Percentiles rank a stretch among this genome's conserved stretches.
Conservation (phyloP, 352 stramenopile genomes). For the Pythium apleroticum region DNA sequence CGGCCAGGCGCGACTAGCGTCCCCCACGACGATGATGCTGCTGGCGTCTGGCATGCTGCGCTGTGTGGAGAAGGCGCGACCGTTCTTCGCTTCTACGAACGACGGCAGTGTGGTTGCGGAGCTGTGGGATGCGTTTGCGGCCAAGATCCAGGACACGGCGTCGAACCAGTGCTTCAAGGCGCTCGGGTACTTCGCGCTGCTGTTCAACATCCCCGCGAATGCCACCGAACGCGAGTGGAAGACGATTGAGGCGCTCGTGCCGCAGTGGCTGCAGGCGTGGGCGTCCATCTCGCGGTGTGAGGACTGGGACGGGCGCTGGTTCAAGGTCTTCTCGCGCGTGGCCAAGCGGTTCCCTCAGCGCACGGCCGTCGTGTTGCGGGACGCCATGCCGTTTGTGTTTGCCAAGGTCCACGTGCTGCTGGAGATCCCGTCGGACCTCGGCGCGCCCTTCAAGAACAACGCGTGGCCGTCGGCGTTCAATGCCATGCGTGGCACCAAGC, state of each 20-base stretch:
- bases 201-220: slow-evolving; percentile 28
- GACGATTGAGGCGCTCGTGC: slow-evolving; percentile 32
- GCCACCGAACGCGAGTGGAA: slow-evolving; percentile 21
- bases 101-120: slow-evolving; percentile 38
- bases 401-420: slow-evolving; percentile 65
- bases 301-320: slow-evolving; percentile 76
- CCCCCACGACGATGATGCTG: slow-evolving; percentile 37
- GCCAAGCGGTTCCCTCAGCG: slow-evolving; percentile 43
- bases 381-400: slow-evolving; percentile 60
- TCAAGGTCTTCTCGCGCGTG: slow-evolving; percentile 67
- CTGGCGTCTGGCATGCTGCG: slow-evolving; percentile 47
- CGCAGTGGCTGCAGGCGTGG: slow-evolving; percentile 62
- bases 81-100: slow-evolving; percentile 37
- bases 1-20: slow-evolving; percentile 37
- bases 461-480: slow-evolving; percentile 51
- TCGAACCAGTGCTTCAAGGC: slow-evolving; percentile 60
- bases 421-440: slow-evolving; percentile 64
- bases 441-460: slow-evolving; percentile 60
- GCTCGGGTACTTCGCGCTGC: slow-evolving; percentile 59
- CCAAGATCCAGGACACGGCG: slow-evolving; percentile 41
- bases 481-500: slow-evolving; percentile 54
- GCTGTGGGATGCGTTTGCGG: slow-evolving; percentile 50
- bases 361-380: slow-evolving; percentile 19
- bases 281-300: slow-evolving; percentile 44
- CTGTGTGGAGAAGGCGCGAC: slow-evolving; percentile 50